These are phyloP conservation scores for Nephelium lappaceum DNA, from an alignment of 345 rosid genomes.

Conservation along the genomic window DNA sequence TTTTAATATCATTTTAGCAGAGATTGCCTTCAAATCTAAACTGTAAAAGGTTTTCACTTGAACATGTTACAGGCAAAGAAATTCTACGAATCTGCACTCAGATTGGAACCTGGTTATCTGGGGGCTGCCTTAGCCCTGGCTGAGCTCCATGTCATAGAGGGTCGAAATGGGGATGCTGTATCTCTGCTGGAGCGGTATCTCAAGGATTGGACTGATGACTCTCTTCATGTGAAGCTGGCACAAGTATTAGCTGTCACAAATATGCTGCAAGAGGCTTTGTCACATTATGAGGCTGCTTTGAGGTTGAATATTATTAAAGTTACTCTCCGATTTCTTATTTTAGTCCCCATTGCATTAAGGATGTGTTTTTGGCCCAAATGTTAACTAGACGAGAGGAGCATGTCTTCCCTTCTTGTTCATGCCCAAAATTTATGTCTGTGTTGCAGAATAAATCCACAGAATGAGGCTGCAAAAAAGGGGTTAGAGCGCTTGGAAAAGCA, in stretches of 20 bases:
- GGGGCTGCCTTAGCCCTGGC: constrained; percentile 98
- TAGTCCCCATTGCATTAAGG: constrained; percentile 9
- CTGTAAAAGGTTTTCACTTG: constrained; percentile 19
- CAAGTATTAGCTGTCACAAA: constrained; percentile 90
- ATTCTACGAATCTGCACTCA: constrained; percentile 91
- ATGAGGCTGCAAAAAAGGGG: constrained; percentile 95
- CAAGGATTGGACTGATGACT: constrained; percentile 98
- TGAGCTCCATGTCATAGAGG: constrained; percentile 89
- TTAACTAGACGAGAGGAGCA: not conserved
- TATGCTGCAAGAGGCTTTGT: constrained; percentile 81
- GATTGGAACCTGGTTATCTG: constrained; percentile 93
- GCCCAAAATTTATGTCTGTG: constrained; percentile 8
- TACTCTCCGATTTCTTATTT: constrained; percentile 12
- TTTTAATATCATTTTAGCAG: not conserved
- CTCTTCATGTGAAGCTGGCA: constrained; percentile 96
- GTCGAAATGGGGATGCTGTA: constrained; percentile 90
- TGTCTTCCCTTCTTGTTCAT: constrained; percentile 9
- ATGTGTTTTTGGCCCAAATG: not conserved
- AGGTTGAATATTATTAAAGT: constrained; percentile 43
- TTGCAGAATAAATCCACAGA: constrained; percentile 84
- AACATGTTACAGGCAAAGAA: constrained; percentile 73
- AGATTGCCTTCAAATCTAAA: not conserved
- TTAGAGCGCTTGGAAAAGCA: constrained; percentile 93
- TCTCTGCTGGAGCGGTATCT: constrained; percentile 93
- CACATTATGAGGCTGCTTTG: constrained; percentile 91